Evolutionary conservation across 2,329 filamentous ascomycete species (phyloP).

Genomic region (Colletotrichum chrysophilum): DNA sequence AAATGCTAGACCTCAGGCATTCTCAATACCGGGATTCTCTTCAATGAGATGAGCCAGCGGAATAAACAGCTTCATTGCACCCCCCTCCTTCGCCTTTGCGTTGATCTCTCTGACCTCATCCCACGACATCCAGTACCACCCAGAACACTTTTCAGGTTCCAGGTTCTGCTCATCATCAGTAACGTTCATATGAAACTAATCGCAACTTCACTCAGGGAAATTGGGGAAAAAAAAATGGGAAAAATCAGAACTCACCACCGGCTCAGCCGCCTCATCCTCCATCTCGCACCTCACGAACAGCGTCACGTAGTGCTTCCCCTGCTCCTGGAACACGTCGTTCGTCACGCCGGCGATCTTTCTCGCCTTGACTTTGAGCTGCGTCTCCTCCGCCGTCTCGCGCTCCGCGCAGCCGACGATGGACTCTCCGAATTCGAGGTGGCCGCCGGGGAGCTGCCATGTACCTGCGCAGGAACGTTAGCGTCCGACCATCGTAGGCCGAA

Average conservation of each 20-base stretch:
- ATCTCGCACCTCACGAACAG: constrained; percentile 67
- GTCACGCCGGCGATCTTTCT: constrained; percentile 64
- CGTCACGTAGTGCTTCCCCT: constrained; percentile 77
- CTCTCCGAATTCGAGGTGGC: constrained; percentile 76
- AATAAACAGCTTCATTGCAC: constrained; percentile 32
- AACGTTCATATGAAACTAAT: neutral
- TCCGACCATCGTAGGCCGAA: accelerated
- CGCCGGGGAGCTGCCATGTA: constrained; percentile 73
- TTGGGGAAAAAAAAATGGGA: too few species aligned
- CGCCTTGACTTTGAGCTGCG: constrained; percentile 61
- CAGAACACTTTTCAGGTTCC: constrained; percentile 57
- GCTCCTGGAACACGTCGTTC: constrained; percentile 67
- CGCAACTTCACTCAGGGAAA: too few species aligned
- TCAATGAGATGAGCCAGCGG: constrained; percentile 36
- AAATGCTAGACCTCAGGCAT: neutral
- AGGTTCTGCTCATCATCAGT: constrained; percentile 31
- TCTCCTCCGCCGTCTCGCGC: constrained; percentile 75
- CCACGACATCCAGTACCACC: constrained; percentile 55
- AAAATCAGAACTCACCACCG: constrained; percentile 49
- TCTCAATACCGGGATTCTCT: constrained; percentile 23
- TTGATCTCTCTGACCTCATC: constrained; percentile 38
- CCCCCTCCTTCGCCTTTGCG: neutral
- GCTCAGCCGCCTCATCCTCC: constrained; percentile 49
- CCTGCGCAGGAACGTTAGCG: constrained; percentile 39
- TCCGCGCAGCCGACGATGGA: constrained; percentile 64